Evolutionary conservation across 2,329 filamentous ascomycete species (phyloP).

Genomic region (Botrytis elliptica): DNA sequence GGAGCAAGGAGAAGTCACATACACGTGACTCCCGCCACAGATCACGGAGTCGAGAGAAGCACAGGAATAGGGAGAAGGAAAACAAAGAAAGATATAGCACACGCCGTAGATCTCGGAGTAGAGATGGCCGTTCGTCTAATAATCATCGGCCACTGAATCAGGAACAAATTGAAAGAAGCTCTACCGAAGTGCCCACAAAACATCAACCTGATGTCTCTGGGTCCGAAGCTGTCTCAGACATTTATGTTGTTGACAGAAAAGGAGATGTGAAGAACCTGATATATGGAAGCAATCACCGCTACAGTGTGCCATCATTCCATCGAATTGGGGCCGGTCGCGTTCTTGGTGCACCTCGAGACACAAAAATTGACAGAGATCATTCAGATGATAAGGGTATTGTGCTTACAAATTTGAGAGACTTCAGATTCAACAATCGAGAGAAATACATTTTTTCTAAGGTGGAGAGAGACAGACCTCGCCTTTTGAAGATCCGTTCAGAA

Average conservation of each 20-base stretch:
- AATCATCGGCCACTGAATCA: background rate
- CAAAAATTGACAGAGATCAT: constrained; percentile 64
- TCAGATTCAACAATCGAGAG: constrained; percentile 37
- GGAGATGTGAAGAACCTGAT: constrained; percentile 74
- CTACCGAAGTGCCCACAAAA: constrained; percentile 10
- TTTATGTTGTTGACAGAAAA: constrained; percentile 67
- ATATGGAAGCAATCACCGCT: constrained; percentile 73
- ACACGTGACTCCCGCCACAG: constrained; percentile 8
- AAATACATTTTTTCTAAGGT: constrained; percentile 49
- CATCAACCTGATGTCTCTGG: constrained; percentile 6
- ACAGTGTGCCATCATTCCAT: constrained; percentile 68
- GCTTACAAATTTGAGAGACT: constrained; percentile 43
- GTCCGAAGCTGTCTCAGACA: constrained; percentile 27
- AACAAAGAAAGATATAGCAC: constrained; percentile 24
- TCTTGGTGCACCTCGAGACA: constrained; percentile 60
- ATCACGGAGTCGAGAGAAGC: constrained; percentile 19
- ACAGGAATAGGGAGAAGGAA: constrained; percentile 22
- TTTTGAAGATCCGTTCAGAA: constrained; percentile 44
- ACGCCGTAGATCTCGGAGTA: constrained; percentile 1
- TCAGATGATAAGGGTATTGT: constrained; percentile 54
- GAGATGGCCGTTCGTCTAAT: constrained; percentile 19
- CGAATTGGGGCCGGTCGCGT: constrained; percentile 68
- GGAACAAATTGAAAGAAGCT: background rate
- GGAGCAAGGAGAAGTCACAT: constrained; percentile 6
- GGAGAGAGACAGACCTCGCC: constrained; percentile 42